phyloP scores from a whole-genome alignment of 2,329 filamentous ascomycete species.

The Aspergillus candidus region DNA sequence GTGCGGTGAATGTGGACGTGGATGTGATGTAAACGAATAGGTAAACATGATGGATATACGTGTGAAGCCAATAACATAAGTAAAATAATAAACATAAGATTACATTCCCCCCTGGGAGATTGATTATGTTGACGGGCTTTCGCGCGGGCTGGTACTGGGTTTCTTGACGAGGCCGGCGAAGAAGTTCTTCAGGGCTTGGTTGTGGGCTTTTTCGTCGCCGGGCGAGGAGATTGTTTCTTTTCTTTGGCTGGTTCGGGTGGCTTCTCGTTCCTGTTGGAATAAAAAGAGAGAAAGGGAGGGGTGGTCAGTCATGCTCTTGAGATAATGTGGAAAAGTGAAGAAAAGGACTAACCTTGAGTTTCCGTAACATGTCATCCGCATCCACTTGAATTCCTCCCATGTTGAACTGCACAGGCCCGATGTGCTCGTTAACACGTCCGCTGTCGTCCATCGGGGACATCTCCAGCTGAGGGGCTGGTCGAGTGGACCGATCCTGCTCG shows the following conservation, averaged over 20 bases:
- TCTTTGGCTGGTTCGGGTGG: slow-evolving; percentile 29
- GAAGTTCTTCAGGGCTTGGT: slow-evolving; percentile 55
- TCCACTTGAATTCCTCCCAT: slow-evolving; percentile 97
- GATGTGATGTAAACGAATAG: too few species aligned
- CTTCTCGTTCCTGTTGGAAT: slow-evolving; percentile 37
- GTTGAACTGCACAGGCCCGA: slow-evolving; percentile 94
- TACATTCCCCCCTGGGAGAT: slow-evolving; percentile 15
- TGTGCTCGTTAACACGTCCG: slow-evolving; percentile 63
- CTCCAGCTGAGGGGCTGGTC: slow-evolving; percentile 30
- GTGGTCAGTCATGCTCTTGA: too few species aligned
- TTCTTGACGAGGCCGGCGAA: slow-evolving; percentile 56
- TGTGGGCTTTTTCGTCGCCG: slow-evolving; percentile 48
- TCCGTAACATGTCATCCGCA: slow-evolving; percentile 85
- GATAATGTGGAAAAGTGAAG: neutral
- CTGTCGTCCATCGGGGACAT: slow-evolving; percentile 34
- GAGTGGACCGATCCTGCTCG: slow-evolving; percentile 36
- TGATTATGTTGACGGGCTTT: slow-evolving; percentile 29
- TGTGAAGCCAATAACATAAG: too few species aligned
- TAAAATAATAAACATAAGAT: slow-evolving; percentile 11
- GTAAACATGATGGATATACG: too few species aligned
- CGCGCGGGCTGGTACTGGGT: slow-evolving; percentile 32
- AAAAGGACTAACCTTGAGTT: slow-evolving; percentile 61
- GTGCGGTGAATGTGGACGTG: too few species aligned
- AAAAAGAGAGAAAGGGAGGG: neutral
- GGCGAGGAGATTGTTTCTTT: slow-evolving; percentile 29